Conservation (phyloP, 257 asterid genomes). For the Nicotiana tomentosiformis region DNA sequence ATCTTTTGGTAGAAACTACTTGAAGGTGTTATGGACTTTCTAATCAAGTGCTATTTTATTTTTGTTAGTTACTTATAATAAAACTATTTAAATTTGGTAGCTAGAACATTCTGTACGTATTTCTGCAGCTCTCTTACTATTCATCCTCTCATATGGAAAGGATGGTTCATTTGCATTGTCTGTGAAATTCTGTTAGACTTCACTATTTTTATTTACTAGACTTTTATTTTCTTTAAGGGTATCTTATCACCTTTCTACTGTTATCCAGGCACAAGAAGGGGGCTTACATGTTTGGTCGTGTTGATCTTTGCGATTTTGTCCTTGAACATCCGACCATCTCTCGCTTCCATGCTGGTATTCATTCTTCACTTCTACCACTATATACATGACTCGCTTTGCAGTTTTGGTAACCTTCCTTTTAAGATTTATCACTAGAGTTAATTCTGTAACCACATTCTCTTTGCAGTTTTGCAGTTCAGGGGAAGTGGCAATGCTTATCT, state of each 20-base stretch:
- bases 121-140: not conserved
- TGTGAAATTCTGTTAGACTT: not conserved
- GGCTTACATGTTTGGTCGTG: slow-evolving; percentile 98
- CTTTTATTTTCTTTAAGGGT: not conserved
- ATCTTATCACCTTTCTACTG: slow-evolving; percentile 6
- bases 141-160: not conserved
- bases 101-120: not conserved
- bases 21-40: slow-evolving; percentile 1
- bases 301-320: slow-evolving; percentile 86
- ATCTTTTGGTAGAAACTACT: not conserved
- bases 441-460: slow-evolving; percentile 18
- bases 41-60: not conserved
- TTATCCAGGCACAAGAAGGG: slow-evolving; percentile 75
- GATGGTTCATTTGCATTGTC: not conserved
- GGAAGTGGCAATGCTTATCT: slow-evolving; percentile 66
- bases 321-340: slow-evolving; percentile 97
- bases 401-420: not conserved
- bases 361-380: slow-evolving; percentile 10
- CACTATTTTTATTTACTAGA: not conserved
- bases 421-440: not conserved
- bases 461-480: slow-evolving; percentile 85
- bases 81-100: not conserved
- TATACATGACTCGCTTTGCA: not conserved
- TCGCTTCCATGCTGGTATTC: slow-evolving; percentile 86
- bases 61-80: not conserved